Conservation (phyloP, 257 asterid genomes). For the Henckelia pumila region DNA sequence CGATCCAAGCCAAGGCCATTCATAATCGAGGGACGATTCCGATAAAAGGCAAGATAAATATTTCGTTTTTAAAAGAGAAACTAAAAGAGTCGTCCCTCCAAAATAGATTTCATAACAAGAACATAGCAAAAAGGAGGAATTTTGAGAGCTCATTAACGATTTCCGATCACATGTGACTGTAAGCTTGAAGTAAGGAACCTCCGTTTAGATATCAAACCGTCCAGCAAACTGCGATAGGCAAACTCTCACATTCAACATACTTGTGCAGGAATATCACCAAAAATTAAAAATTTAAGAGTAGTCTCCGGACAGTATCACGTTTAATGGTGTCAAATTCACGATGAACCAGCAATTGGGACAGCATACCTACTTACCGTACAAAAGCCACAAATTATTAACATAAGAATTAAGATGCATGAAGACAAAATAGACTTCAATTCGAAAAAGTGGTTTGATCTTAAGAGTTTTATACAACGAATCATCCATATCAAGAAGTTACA, state of each 20-base stretch:
- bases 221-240: too few species aligned
- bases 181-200: background rate
- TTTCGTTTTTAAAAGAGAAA: too few species aligned
- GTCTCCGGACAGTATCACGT: background rate
- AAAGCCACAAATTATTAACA: background rate
- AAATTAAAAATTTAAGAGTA: background rate
- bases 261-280: background rate
- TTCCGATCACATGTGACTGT: background rate
- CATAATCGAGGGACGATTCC: too few species aligned
- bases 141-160: background rate
- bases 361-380: background rate
- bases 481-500: slow-evolving; percentile 26
- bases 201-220: background rate
- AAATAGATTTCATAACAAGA: too few species aligned
- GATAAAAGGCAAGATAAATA: too few species aligned
- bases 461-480: slow-evolving; percentile 26
- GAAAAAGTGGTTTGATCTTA: slow-evolving; percentile 27
- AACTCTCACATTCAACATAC: background rate
- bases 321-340: background rate
- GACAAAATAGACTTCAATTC: slow-evolving; percentile 4
- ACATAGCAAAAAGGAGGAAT: background rate
- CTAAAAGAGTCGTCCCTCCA: too few species aligned
- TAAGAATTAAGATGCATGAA: background rate
- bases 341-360: background rate
- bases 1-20: too few species aligned